Evolutionary conservation across 305 asterid genomes (phyloP), one percentile per base, ranked within the genome.

Genomic region (Vinca major): DNA sequence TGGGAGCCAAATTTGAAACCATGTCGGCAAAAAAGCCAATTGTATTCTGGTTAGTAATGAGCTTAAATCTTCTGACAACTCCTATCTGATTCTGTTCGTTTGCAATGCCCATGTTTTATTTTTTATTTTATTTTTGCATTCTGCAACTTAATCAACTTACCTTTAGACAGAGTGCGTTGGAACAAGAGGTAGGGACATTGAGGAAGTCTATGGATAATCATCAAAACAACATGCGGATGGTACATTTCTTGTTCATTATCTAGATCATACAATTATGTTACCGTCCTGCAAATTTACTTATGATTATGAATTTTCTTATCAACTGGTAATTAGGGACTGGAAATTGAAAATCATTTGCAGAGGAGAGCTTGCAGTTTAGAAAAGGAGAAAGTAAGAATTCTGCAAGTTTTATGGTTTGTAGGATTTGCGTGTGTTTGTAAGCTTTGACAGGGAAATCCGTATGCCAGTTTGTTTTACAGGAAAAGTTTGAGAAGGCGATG

Each of bases 91-190:
- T 39, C 33, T n/a, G 16, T n/a, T 12, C 9, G 6, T 61, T 39
- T 41, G 39, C 14, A 2, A 39, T 61, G 48, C 12, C 14, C 14
- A 45, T 45, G 49, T 45, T 45, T 45, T 45, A 45, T 5, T 33
- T n/a, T n/a, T n/a, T n/a, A n/a, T n/a, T n/a, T n/a, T n/a, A n/a
- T 58, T 75, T 78, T 44, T 74, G 13, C 62, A 12, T 61, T 78
- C 48, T 76, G 71, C 73, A 74, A 80, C 68, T 78, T 74, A 80
- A 87, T 81, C 82, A 82, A 80, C 82, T 78, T 77, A 63, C 85
- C 81, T 81, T 84, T 83, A 85, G 96, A 84, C 96, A 93, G 99
- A 89, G 83, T 78, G 85, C 92, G 69, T 85, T 93, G 57, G 96
- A 90, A 84, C 86, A 85, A 68, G 96, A 93, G 80, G 75, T 89